Percentiles rank a stretch among this genome's conserved stretches.
phyloP scores from a whole-genome alignment of 176 grass and related monocot species.

The Eragrostis curvula region DNA sequence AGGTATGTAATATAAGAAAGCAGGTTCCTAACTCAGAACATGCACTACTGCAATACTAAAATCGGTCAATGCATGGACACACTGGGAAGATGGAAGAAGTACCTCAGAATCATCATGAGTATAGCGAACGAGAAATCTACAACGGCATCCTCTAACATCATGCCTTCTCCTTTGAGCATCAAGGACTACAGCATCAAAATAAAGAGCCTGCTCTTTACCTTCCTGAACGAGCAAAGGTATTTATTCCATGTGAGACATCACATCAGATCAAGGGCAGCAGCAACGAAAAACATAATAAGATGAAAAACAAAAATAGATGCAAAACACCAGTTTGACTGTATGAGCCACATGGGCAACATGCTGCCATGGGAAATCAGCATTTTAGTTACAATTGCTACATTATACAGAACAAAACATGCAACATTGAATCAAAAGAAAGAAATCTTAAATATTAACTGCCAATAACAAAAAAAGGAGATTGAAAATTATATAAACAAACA shows the following conservation, averaged over 20 bases:
- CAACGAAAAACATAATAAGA: background rate
- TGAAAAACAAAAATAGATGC: background rate
- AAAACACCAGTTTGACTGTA: background rate
- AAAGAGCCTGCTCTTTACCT: constrained; percentile 92
- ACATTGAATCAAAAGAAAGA: too few species aligned
- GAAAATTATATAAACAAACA: too few species aligned
- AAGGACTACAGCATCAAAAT: constrained; percentile 82
- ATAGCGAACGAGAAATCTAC: constrained; percentile 90
- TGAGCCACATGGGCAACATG: too few species aligned
- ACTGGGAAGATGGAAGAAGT: background rate
- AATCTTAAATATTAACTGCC: too few species aligned
- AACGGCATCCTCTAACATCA: constrained; percentile 82
- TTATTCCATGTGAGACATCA: background rate
- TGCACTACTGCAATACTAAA: background rate
- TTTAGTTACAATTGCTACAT: too few species aligned
- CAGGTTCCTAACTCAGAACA: background rate
- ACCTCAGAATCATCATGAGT: constrained; percentile 87
- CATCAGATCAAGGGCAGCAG: background rate
- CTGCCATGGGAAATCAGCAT: too few species aligned
- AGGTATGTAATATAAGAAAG: too few species aligned
- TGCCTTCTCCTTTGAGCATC: constrained; percentile 90
- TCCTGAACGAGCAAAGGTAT: constrained; percentile 46
- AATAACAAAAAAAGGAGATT: too few species aligned
- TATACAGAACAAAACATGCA: too few species aligned
- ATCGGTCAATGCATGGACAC: background rate